Conservation (phyloP, 2,329 filamentous ascomycete species). For the Sphaerulina musiva region DNA sequence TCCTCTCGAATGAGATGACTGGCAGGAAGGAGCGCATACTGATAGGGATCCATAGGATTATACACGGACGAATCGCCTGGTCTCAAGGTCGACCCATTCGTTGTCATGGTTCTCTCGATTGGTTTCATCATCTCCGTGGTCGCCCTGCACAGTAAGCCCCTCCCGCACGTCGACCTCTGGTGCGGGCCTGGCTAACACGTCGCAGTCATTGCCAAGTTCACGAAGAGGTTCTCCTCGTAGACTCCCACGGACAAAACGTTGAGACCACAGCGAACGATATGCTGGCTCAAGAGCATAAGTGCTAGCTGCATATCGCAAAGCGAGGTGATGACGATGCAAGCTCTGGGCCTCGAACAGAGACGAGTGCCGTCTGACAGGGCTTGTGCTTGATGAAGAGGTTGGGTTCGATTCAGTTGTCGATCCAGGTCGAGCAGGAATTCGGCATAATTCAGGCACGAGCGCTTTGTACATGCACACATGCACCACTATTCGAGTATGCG, state of each 20-base stretch:
- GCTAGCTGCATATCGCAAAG: neutral
- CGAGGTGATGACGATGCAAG: neutral
- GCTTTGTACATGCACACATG: neutral
- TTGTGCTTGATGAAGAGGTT: neutral
- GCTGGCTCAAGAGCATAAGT: neutral
- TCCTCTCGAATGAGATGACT: neutral
- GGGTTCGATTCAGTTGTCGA: neutral
- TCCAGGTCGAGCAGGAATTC: neutral
- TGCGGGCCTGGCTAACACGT: conserved; percentile 18
- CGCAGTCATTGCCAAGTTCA: conserved; percentile 89
- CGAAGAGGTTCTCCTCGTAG: conserved; percentile 69
- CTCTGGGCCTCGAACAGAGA: neutral
- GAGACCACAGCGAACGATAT: neutral
- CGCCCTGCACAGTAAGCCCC: conserved; percentile 78
- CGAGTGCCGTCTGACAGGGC: no score
- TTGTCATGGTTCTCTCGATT: conserved; percentile 89
- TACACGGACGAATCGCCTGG: conserved; percentile 98
- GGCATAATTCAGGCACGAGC: neutral
- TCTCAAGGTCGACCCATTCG: conserved; percentile 94
- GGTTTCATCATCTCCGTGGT: conserved; percentile 99
- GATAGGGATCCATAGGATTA: conserved; percentile 54
- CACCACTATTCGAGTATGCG: neutral
- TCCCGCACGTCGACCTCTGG: neutral
- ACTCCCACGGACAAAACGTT: neutral
- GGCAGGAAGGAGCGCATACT: conserved; percentile 3